Base-by-base conservation (phyloP, 2,329 filamentous ascomycete species). In the Hirsutella thompsonii region DNA sequence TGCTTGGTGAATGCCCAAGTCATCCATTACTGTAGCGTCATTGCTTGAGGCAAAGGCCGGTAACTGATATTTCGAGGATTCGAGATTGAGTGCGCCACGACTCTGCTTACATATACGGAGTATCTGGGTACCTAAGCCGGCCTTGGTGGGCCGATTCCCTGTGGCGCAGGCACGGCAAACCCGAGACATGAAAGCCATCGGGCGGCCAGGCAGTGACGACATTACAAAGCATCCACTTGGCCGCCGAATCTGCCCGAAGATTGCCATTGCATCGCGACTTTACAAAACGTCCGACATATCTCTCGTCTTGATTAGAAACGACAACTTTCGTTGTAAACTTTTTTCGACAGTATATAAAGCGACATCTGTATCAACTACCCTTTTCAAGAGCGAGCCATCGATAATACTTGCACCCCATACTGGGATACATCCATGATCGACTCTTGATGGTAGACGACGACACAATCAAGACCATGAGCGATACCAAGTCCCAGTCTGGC, bases 221-320 rank as follows among this genome's bases (percentile, higher is more conserved):
- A 64, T 64, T 64, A 64, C 62, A 61, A 64, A 64, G 62, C 62
- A 60, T 48, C 48, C 23, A 26, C n/a, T 26, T 11, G 11, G 6
- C 23, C 11, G 44, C 56, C 45, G 56, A 56, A 56, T 37, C 43
- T 49, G 37, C 28, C 53, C 45, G 44, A 54, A 52, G 38, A 37
- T 43, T 45, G 37, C 41, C 40, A 46, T 42, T 8, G 5, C 32
- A 18, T 34, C n/a, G n/a, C n/a, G n/a, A n/a, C n/a, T n/a, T n/a
- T n/a, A n/a, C n/a, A n/a, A n/a, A n/a, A n/a, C n/a, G n/a, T n/a
- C n/a, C n/a, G n/a, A n/a, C n/a, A n/a, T n/a, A n/a, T n/a, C n/a
- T n/a, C n/a, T n/a, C n/a, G n/a, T n/a, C n/a, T n/a, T n/a, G n/a
- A n/a, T n/a, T n/a, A n/a, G n/a, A n/a, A n/a, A 30, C 11, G 4